These are phyloP conservation scores for Diatrype stigma DNA, from an alignment of 2,329 filamentous ascomycete species.

Conservation along the genomic window DNA sequence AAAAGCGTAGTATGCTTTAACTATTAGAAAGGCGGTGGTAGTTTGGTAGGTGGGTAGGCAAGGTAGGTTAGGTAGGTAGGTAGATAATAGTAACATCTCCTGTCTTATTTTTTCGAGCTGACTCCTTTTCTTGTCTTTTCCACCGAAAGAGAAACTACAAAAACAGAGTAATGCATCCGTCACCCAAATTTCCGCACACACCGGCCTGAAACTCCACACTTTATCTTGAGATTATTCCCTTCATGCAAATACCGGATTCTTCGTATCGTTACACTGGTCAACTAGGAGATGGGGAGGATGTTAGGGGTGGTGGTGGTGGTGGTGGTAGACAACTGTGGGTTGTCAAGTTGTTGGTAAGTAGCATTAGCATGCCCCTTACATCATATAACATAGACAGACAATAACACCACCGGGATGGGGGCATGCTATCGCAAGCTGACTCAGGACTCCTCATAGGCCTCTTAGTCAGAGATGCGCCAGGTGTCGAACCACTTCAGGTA, in stretches of 20 bases:
- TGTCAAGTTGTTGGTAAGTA: too few relatives aligned
- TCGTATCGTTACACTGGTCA: constrained; percentile 23
- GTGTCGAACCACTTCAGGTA: constrained; percentile 91
- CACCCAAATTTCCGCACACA: constrained; percentile 14
- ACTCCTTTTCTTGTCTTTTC: background rate
- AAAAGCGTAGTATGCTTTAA: too few relatives aligned
- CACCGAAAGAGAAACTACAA: background rate
- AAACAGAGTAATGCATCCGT: constrained; percentile 4
- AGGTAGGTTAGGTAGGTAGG: too few relatives aligned
- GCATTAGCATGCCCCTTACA: background rate
- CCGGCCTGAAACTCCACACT: constrained; percentile 17
- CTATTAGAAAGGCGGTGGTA: too few relatives aligned
- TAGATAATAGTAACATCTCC: too few relatives aligned
- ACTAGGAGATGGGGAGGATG: constrained; percentile 10
- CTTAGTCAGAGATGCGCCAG: constrained; percentile 76
- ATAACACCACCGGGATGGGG: too few relatives aligned
- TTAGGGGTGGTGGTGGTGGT: constrained; percentile 3
- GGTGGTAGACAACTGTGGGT: background rate
- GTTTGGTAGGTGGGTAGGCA: too few relatives aligned
- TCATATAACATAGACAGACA: too few relatives aligned
- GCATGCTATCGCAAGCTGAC: background rate
- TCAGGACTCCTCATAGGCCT: background rate
- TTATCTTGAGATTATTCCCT: constrained; percentile 9
- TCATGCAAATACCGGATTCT: constrained; percentile 15
- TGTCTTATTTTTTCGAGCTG: background rate